Evolutionary conservation across 805 yeast genomes (phyloP).

Genomic region (Barnettozyma botsteinii): DNA sequence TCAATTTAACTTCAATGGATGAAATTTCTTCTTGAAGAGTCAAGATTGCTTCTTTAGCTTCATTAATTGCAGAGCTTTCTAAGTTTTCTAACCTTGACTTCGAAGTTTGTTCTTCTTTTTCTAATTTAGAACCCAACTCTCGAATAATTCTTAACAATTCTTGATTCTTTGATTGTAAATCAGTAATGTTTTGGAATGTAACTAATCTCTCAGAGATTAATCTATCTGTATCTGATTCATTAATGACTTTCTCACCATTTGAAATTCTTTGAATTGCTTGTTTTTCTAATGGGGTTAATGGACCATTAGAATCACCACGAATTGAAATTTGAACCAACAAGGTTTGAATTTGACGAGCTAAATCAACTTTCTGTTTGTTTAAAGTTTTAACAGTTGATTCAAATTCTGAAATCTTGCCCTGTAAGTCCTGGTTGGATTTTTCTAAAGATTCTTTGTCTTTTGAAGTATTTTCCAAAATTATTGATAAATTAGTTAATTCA

Average conservation of each 20-base stretch:
- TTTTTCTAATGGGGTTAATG: constrained; percentile 60
- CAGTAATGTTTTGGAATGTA: constrained; percentile 58
- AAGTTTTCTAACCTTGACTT: constrained; percentile 32
- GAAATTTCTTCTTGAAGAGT: constrained; percentile 56
- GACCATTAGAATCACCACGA: constrained; percentile 48
- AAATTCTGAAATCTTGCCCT: constrained; percentile 25
- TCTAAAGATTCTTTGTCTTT: constrained; percentile 40
- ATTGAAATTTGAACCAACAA: constrained; percentile 62
- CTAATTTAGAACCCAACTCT: constrained; percentile 65
- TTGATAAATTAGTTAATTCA: constrained; percentile 49
- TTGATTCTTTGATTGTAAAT: constrained; percentile 68
- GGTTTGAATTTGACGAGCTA: constrained; percentile 77
- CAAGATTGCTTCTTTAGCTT: constrained; percentile 64
- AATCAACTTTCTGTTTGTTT: constrained; percentile 57
- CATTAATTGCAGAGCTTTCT: constrained; percentile 47
- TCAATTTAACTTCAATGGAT: constrained; percentile 44
- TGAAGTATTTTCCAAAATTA: constrained; percentile 47
- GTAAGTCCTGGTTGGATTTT: constrained; percentile 19
- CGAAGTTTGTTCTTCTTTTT: constrained; percentile 44
- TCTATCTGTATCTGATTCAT: constrained; percentile 61
- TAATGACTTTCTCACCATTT: constrained; percentile 26
- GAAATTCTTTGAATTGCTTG: constrained; percentile 52
- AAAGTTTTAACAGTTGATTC: constrained; percentile 36
- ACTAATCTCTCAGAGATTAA: constrained; percentile 71
- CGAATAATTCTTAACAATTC: constrained; percentile 66